Evolutionary conservation across 257 asterid genomes (phyloP), one percentile per base, ranked within the genome.

Genomic region (Anisodus tanguticus): DNA sequence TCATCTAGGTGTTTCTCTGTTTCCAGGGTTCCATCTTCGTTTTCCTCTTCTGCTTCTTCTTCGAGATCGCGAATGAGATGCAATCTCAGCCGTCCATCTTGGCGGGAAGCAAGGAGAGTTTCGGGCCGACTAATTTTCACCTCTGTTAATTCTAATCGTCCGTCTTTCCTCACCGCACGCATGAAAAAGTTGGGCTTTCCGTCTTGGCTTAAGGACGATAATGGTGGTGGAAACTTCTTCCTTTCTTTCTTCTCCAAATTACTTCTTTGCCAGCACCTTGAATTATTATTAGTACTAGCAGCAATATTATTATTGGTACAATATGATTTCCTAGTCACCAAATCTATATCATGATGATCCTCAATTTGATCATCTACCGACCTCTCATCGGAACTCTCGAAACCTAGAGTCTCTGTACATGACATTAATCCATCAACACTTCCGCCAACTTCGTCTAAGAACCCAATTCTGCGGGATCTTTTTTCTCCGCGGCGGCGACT

Each of bases 81-180:
- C 84, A 88, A 76, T 80, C 87, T 88, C 39, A 88, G 57, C 85
- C 91, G 78, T 63, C 91, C 91, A 83, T 88, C 88, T 85, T 83
- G 69, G 60, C 91, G 70, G 49, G 84, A 86, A 47, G 88, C 86
- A 4, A 71, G 85, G 41, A 88, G 64, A n/a, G 85, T 80, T 83
- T 86, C 82, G 15, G 85, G 87, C 31, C 87, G 66, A 9, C 11
- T 45, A 41, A 86, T 49, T 80, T 74, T 86, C 15, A 88, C 88
- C 64, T 83, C 89, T 6, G 69, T 82, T 8, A 88, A 86, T 69
- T 82, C 84, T 47, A 88, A 80, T 86, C 87, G 85, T 9, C 91
- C 91, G 63, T 88, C 89, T 49, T 37, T 85, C 83, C 91, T 83
- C 62, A 85, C 85, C 0, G 89, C 83, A 4, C 87, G 91, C 49